Conservation (phyloP, 192 early-diverging fungal species). For the Coemansia umbellata region DNA sequence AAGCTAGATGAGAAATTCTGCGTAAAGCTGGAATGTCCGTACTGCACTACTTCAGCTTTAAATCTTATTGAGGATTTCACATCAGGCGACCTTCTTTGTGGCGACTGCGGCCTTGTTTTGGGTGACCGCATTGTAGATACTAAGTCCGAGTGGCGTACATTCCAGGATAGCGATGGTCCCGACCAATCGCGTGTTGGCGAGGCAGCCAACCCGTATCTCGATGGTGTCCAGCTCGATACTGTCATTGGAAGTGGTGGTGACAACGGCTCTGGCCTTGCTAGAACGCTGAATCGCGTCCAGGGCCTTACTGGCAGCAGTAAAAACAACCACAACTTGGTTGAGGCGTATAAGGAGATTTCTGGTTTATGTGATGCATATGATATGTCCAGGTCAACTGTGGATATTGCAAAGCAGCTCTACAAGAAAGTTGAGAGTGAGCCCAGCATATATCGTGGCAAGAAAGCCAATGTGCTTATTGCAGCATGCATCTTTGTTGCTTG, state of each 20-base stretch:
- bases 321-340: slow-evolving; percentile 68
- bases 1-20: slow-evolving; percentile 6
- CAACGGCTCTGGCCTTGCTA: slow-evolving; percentile 37
- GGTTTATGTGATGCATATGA: slow-evolving; percentile 79
- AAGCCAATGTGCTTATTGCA: slow-evolving; percentile 72
- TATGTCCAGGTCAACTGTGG: slow-evolving; percentile 68
- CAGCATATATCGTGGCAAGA: slow-evolving; percentile 59
- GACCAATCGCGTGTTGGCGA: slow-evolving; percentile 47
- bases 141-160: slow-evolving; percentile 88
- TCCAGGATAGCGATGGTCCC: slow-evolving; percentile 48
- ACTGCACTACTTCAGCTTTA: slow-evolving; percentile 81
- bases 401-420: slow-evolving; percentile 86
- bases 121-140: slow-evolving; percentile 98
- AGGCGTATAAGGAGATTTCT: slow-evolving; percentile 75
- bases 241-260: slow-evolving; percentile 87
- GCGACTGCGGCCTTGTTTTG: slow-evolving; percentile 89
- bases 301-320: no score
- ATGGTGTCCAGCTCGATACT: slow-evolving; percentile 43
- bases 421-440: slow-evolving; percentile 79
- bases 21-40: slow-evolving; percentile 53
- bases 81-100: slow-evolving; percentile 91
- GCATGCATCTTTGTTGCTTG: slow-evolving; percentile 89
- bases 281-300: slow-evolving; percentile 43
- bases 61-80: slow-evolving; percentile 95
- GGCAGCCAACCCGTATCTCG: slow-evolving; percentile 38